Conservation (phyloP, 345 rosid species). For the Rubroshorea leprosula region DNA sequence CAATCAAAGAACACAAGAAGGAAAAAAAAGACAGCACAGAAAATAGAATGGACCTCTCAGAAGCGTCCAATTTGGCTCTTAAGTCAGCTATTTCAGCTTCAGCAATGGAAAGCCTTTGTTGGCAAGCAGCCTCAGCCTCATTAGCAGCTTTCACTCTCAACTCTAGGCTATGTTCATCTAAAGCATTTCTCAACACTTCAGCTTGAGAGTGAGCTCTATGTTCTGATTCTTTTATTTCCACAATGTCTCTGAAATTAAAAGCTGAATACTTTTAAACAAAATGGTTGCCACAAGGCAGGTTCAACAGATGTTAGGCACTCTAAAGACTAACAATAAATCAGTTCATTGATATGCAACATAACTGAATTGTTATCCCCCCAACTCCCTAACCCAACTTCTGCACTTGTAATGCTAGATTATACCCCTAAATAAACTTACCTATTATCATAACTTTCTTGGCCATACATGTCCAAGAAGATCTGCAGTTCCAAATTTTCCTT, state of each 20-base stretch:
- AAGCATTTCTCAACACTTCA: slow-evolving; percentile 54
- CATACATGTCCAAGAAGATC: slow-evolving; percentile 63
- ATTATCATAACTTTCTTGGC: slow-evolving; percentile 59
- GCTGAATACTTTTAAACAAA: neutral
- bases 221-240: slow-evolving; percentile 79
- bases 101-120: slow-evolving; percentile 73
- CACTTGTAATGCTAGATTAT: neutral
- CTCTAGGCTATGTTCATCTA: slow-evolving; percentile 87
- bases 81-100: slow-evolving; percentile 82
- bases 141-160: slow-evolving; percentile 95
- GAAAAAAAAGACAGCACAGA: neutral
- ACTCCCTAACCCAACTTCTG: no score
- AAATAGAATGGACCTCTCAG: slow-evolving; percentile 54
- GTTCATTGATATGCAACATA: no score
- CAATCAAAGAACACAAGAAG: neutral
- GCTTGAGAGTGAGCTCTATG: slow-evolving; percentile 69
- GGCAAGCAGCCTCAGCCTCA: slow-evolving; percentile 89
- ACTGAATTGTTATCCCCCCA: no score
- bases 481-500: slow-evolving; percentile 70
- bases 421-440: slow-evolving; percentile 43
- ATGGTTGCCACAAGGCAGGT: no score
- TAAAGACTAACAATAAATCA: no score
- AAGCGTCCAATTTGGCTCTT: slow-evolving; percentile 64
- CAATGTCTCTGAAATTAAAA: slow-evolving; percentile 48
- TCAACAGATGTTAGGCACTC: no score